These are phyloP conservation scores for Penicillium pulvis DNA, from an alignment of 495 filamentous ascomycete genomes.

Conservation along the genomic window DNA sequence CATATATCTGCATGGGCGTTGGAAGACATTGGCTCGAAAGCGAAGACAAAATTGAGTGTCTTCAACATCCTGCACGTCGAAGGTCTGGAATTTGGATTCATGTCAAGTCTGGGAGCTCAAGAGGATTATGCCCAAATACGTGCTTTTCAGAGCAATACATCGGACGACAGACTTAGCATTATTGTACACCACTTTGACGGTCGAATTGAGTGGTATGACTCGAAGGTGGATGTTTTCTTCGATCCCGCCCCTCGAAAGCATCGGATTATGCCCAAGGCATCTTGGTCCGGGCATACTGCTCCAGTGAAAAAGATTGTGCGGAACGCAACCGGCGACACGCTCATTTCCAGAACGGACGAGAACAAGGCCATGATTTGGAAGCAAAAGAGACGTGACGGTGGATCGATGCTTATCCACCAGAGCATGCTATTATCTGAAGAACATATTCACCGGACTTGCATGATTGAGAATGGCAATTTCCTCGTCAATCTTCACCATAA, in stretches of 20 bases:
- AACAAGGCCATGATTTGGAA: conserved; percentile 85
- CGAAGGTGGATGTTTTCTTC: conserved; percentile 76
- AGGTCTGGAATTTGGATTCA: conserved; percentile 66
- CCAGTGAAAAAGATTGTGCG: conserved; percentile 83
- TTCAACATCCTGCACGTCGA: conserved; percentile 89
- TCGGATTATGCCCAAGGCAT: conserved; percentile 58
- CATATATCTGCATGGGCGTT: conserved; percentile 94
- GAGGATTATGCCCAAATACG: conserved; percentile 71
- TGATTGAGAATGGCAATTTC: conserved; percentile 73
- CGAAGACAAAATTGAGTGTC: conserved; percentile 65
- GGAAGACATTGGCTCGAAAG: conserved; percentile 82
- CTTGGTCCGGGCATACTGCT: conserved; percentile 84
- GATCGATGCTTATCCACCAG: conserved; percentile 62
- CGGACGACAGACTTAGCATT: conserved; percentile 67
- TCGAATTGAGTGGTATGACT: conserved; percentile 77
- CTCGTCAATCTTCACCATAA: conserved; percentile 79
- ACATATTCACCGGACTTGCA: conserved; percentile 80
- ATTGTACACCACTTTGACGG: conserved; percentile 88
- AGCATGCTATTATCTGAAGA: conserved; percentile 69
- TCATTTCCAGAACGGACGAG: conserved; percentile 78
- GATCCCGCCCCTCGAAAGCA: conserved; percentile 71
- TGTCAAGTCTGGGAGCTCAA: conserved; percentile 40
- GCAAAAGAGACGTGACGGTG: conserved; percentile 51
- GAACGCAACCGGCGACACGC: conserved; percentile 74
- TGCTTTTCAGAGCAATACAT: conserved; percentile 64